Conservation (phyloP, 116 monocot species). For the Cymodocea nodosa region DNA sequence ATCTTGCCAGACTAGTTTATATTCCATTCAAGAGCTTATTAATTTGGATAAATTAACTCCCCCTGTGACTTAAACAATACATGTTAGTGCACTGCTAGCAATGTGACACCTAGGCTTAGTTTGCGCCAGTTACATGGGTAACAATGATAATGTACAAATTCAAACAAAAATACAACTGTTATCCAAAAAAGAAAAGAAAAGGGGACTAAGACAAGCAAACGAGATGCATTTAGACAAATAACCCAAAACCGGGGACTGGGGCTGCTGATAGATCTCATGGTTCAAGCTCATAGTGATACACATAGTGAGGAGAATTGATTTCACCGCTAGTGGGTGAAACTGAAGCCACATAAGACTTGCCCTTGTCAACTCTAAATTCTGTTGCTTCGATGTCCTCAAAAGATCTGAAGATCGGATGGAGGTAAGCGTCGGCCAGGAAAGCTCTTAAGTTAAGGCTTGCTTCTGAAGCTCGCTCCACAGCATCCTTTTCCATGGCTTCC, state of each 20-base stretch:
- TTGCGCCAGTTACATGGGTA: too few species aligned
- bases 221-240: too few species aligned
- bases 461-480: slow-evolving; percentile 47
- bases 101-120: too few species aligned
- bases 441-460: slow-evolving; percentile 59
- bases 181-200: not conserved
- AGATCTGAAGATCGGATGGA: slow-evolving; percentile 69
- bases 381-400: slow-evolving; percentile 34
- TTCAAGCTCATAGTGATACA: slow-evolving; percentile 33
- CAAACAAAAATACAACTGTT: too few species aligned
- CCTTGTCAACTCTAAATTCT: slow-evolving; percentile 41
- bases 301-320: slow-evolving; percentile 27
- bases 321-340: slow-evolving; percentile 14
- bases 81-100: too few species aligned
- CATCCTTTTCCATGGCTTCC: slow-evolving; percentile 93
- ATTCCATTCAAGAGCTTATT: too few species aligned
- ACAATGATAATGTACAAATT: too few species aligned
- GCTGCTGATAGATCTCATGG: slow-evolving; percentile 6
- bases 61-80: too few species aligned
- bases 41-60: too few species aligned
- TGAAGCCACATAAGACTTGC: slow-evolving; percentile 12
- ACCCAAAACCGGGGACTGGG: not conserved
- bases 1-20: too few species aligned
- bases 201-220: not conserved
- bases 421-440: slow-evolving; percentile 68